A percentile compares a stretch with the other conserved stretches of the same genome.
phyloP scores from a whole-genome alignment of 2,329 filamentous ascomycete genomes.

The Verticillium longisporum region DNA sequence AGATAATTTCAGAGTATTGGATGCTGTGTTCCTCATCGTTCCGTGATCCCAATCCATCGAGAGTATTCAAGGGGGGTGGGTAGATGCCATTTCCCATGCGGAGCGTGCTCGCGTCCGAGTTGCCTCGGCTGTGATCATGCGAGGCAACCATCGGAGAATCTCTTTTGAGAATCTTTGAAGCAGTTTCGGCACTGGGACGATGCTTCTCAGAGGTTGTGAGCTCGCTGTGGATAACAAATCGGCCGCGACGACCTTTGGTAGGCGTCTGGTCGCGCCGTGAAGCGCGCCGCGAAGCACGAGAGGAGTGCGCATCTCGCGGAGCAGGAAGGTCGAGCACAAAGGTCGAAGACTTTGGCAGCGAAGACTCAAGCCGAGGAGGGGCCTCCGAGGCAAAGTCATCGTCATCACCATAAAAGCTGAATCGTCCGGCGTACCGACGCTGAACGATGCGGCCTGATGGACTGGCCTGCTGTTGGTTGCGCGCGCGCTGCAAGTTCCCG shows the following conservation, averaged over 20 bases:
- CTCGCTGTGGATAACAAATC: neutral
- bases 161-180: neutral
- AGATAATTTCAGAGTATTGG: neutral
- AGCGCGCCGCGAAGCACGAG: neutral
- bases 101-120: neutral
- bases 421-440: neutral
- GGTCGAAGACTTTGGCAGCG: neutral
- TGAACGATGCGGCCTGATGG: neutral
- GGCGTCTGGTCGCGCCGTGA: neutral
- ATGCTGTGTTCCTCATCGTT: neutral
- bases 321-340: neutral
- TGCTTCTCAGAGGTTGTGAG: neutral
- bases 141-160: neutral
- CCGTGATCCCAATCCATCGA: neutral
- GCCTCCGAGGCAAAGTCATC: neutral
- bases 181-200: neutral
- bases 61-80: neutral
- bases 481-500: neutral
- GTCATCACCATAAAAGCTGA: neutral
- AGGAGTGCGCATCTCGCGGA: neutral
- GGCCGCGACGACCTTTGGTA: neutral
- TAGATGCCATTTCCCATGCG: neutral
- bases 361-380: neutral
- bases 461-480: neutral
- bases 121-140: neutral